Evolutionary conservation across 169 alveolate genomes (phyloP).

Genomic region (Eimeria praecox): DNA sequence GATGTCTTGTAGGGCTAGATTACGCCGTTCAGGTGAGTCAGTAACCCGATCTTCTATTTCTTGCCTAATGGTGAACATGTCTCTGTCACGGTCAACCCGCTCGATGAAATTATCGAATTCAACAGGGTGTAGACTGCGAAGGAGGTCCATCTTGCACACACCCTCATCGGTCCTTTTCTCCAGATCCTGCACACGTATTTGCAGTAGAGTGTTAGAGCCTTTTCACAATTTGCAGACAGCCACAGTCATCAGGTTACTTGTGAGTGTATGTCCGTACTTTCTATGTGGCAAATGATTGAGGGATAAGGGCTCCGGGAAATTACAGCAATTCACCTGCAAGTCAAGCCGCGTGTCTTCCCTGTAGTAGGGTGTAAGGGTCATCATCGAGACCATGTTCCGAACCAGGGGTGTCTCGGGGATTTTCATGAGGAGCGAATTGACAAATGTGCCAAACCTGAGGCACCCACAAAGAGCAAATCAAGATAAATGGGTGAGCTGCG

Average conservation of each 20-base stretch:
- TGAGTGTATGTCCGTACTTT: no score
- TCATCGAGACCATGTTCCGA: slow-evolving; percentile 74
- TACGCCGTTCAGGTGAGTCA: slow-evolving; percentile 72
- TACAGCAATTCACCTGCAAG: slow-evolving; percentile 28
- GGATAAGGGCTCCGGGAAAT: background rate
- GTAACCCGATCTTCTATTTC: slow-evolving; percentile 80
- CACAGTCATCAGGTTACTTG: background rate
- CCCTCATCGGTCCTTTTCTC: slow-evolving; percentile 81
- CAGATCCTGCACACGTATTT: slow-evolving; percentile 11
- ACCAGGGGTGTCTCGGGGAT: slow-evolving; percentile 79
- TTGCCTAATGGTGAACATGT: slow-evolving; percentile 71
- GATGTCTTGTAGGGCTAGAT: slow-evolving; percentile 62
- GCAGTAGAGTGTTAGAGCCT: background rate
- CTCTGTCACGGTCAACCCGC: slow-evolving; percentile 79
- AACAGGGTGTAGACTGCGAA: slow-evolving; percentile 70
- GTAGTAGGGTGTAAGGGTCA: slow-evolving; percentile 79
- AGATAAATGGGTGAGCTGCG: background rate
- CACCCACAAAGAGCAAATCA: background rate
- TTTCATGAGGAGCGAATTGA: slow-evolving; percentile 76
- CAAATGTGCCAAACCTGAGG: slow-evolving; percentile 37
- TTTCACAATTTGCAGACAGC: no score
- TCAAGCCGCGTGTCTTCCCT: slow-evolving; percentile 78
- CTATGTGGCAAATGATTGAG: background rate
- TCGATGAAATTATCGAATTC: slow-evolving; percentile 79
- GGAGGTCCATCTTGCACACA: slow-evolving; percentile 81